Evolutionary conservation across 768 basidiomycete species (phyloP).

Genomic region (Lentinula edodes): DNA sequence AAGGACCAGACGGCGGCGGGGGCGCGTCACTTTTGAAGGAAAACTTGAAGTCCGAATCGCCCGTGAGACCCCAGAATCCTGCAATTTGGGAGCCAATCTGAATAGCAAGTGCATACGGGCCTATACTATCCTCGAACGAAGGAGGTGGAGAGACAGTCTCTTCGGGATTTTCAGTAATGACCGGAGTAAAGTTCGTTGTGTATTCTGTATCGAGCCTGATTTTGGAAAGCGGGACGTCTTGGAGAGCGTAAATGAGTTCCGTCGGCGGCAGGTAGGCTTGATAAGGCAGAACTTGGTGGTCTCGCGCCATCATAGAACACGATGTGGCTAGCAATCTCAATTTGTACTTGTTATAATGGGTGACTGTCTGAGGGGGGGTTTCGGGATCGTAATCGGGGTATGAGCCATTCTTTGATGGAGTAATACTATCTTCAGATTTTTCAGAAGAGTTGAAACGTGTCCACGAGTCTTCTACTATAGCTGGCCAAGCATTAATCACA

Average conservation of each 20-base stretch:
- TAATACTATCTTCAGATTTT: background rate
- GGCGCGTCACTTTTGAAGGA: conserved; percentile 19
- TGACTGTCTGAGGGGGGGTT: conserved; percentile 48
- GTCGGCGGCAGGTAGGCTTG: conserved; percentile 57
- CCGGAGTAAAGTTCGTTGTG: conserved; percentile 51
- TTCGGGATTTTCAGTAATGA: conserved; percentile 12
- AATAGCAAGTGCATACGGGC: conserved; percentile 64
- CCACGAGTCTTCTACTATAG: conserved; percentile 46
- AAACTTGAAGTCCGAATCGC: conserved; percentile 64
- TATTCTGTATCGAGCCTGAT: conserved; percentile 36
- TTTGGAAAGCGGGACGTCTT: conserved; percentile 33
- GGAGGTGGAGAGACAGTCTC: conserved; percentile 13
- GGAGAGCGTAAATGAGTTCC: conserved; percentile 46
- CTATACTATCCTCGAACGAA: conserved; percentile 46
- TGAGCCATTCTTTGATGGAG: conserved; percentile 4
- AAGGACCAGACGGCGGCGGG: conserved; percentile 11
- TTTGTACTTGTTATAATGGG: conserved; percentile 60
- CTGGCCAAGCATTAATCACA: conserved; percentile 71
- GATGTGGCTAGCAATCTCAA: conserved; percentile 61
- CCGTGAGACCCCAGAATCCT: conserved; percentile 65
- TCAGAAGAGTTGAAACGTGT: background rate
- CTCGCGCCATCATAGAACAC: conserved; percentile 41
- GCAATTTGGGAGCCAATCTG: conserved; percentile 64
- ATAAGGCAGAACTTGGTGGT: conserved; percentile 66
- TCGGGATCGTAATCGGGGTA: conserved; percentile 14